Base-by-base conservation (phyloP, 208 protist species). In the Wallacemonas rigidus region DNA sequence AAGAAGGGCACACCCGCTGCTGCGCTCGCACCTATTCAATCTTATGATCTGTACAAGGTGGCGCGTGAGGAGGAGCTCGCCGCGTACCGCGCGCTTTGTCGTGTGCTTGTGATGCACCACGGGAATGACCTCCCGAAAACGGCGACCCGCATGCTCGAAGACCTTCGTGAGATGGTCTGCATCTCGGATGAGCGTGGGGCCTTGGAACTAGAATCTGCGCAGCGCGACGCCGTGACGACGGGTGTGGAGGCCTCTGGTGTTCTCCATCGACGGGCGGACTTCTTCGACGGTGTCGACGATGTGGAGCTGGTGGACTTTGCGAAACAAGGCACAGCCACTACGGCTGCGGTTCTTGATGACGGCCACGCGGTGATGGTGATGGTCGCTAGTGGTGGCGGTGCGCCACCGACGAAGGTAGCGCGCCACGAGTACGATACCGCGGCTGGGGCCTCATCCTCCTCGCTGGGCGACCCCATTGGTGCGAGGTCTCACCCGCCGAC, bases 261-360 rank as follows among this genome's bases (percentile, higher is more conserved):
- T 48, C 74, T 94, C 4, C 58, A 57, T 50, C 77, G 80, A 11
- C 88, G 89, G 15, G 82, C 65, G 40, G 79, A 91, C 55, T 96
- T 94, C 76, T 93, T 87, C 56, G 91, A 96, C 67, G 91, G 91
- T 8, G 89, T 93, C n/a, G 81, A 86, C n/a, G 91, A 96, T 69
- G 77, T 94, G 50, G 54, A 77, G 17, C 67, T 93, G 17, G 60
- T 65, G 38, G 40, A 65, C 12, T 65, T 65, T 35, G 60, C 60
- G 14, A 67, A 75, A 7, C n/a, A 64, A 38, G 80, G 72, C 40
- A 64, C 62, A 41, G 76, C 71, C 6, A 26, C 26, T 26, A 26
- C 26, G 14, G 77, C 48, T n/a, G 36, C 41, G 9, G 76, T 77
- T 7, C 69, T 65, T 9, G 88, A 92, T 62, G 90, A 95, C 47